Conservation (phyloP, 2,329 filamentous ascomycete genomes). For the Sporothrix phasma region DNA sequence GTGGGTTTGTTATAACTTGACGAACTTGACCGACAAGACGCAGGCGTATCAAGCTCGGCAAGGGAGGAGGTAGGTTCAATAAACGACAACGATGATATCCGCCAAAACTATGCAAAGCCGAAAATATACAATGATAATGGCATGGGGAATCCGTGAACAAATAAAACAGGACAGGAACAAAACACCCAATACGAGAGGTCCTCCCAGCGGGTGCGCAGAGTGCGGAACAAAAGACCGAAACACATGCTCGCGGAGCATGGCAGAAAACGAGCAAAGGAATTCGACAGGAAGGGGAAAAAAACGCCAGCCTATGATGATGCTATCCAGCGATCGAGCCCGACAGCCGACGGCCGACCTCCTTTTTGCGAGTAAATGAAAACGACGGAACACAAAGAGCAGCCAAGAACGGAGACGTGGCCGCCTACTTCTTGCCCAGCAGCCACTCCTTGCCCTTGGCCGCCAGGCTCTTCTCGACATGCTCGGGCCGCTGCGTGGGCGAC, state of each 20-base stretch:
- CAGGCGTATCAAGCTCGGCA: too few species aligned
- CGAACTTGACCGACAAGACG: not conserved
- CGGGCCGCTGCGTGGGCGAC: constrained; percentile 16
- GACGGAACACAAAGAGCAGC: not conserved
- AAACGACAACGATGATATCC: not conserved
- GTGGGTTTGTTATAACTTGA: too few species aligned
- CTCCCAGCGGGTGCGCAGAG: not conserved
- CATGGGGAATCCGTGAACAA: not conserved
- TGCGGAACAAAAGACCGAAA: not conserved
- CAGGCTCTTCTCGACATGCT: constrained; percentile 23
- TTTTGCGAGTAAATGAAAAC: not conserved
- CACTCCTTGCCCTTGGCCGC: constrained; percentile 39
- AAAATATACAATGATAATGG: not conserved
- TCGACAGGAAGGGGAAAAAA: not conserved
- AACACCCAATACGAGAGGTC: not conserved
- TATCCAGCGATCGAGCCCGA: not conserved
- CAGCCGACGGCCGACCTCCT: not conserved
- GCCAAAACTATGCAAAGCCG: not conserved
- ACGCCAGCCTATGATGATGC: constrained; percentile 1
- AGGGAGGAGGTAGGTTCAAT: too few species aligned
- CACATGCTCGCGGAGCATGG: not conserved
- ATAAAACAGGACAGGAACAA: not conserved
- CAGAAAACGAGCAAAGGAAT: not conserved
- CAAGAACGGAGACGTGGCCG: not conserved
- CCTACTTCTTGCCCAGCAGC: constrained; percentile 39